Evolutionary conservation across 805 yeast genomes (phyloP), one percentile per base, ranked within the genome.

Genomic region (Maudiozyma bulderi): DNA sequence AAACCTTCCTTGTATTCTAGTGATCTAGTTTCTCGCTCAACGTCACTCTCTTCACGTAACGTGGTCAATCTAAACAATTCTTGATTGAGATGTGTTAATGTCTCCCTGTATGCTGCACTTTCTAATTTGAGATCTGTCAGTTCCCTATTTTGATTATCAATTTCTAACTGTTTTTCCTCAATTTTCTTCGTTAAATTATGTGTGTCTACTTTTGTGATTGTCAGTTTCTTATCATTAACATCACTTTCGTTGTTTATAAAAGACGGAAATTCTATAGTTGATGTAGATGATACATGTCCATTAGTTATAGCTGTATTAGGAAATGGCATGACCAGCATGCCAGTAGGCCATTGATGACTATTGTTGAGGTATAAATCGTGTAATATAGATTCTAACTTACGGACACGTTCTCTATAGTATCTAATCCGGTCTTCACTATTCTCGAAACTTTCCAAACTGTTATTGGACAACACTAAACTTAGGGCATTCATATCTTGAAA

Each of bases 341-440:
- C 57, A 51, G 75, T 58, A 2, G 72, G 73, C 74, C 75, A 72
- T 45, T 65, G 67, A 33, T 72, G 73, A 38, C 80, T 69, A 46
- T 79, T 76, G 43, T 75, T 74, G 58, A 75, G 80, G 54, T 78
- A 86, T 47, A 80, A 84, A 53, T 85, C 87, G 60, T 88, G 93
- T 13, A 89, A 67, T 38, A 88, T 65, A 48, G 78, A 82, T 56
- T 89, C 96, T 47, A 91, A 73, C 55, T 84, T 84, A 52, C 78
- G 79, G 40, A 91, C 86, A 47, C 95, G 70, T 9, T 77, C 65
- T 61, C 83, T 83, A 54, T 88, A 82, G 8, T 42, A 46, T 31
- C 46, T 39, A 9, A 52, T 45, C 9, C 52, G 49, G 5, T 32
- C 35, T 3, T 43, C 40, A 20, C 11, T 14, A 2, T 44, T 44